phyloP scores from a whole-genome alignment of 352 stramenopile species.

The Phytophthora sansomeana region DNA sequence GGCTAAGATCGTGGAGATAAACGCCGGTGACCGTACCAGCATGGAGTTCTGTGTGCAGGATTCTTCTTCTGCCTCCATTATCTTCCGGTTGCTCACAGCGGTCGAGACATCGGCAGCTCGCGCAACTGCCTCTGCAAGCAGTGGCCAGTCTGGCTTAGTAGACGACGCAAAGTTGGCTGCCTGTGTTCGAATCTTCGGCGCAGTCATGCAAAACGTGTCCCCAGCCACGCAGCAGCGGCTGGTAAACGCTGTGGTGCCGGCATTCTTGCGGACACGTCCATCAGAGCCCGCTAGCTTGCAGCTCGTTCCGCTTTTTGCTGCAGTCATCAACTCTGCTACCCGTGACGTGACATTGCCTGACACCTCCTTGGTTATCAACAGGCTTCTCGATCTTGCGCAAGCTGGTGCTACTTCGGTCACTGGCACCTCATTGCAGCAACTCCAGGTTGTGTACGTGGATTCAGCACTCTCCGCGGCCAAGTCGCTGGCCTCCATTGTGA shows the following conservation, averaged over 20 bases:
- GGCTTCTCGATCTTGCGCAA: slow-evolving; percentile 80
- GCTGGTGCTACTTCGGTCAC: slow-evolving; percentile 30
- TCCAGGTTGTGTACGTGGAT: slow-evolving; percentile 58
- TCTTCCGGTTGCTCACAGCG: slow-evolving; percentile 71
- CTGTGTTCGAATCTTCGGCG: slow-evolving; percentile 71
- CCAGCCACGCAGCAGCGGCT: slow-evolving; percentile 69
- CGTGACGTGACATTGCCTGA: slow-evolving; percentile 65
- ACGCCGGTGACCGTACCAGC: slow-evolving; percentile 68
- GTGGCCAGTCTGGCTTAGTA: slow-evolving; percentile 30
- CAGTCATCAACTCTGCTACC: slow-evolving; percentile 81
- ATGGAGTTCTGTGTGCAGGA: slow-evolving; percentile 84
- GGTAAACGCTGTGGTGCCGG: slow-evolving; percentile 59
- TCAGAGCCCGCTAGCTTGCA: slow-evolving; percentile 52
- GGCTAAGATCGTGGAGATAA: slow-evolving; percentile 84
- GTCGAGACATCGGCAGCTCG: slow-evolving; percentile 65
- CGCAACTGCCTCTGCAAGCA: slow-evolving; percentile 33
- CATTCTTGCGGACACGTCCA: slow-evolving; percentile 63
- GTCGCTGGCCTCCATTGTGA: slow-evolving; percentile 85
- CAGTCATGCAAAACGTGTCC: slow-evolving; percentile 82
- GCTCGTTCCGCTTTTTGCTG: slow-evolving; percentile 78
- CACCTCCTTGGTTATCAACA: slow-evolving; percentile 77
- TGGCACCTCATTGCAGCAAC: slow-evolving; percentile 18
- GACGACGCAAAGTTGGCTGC: slow-evolving; percentile 54
- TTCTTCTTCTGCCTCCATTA: slow-evolving; percentile 51
- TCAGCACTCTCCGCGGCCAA: slow-evolving; percentile 74